Percentiles rank a stretch among this genome's conserved stretches.
Evolutionary conservation across 2,329 filamentous ascomycete species (phyloP).

Genomic region (Amphichorda felina): DNA sequence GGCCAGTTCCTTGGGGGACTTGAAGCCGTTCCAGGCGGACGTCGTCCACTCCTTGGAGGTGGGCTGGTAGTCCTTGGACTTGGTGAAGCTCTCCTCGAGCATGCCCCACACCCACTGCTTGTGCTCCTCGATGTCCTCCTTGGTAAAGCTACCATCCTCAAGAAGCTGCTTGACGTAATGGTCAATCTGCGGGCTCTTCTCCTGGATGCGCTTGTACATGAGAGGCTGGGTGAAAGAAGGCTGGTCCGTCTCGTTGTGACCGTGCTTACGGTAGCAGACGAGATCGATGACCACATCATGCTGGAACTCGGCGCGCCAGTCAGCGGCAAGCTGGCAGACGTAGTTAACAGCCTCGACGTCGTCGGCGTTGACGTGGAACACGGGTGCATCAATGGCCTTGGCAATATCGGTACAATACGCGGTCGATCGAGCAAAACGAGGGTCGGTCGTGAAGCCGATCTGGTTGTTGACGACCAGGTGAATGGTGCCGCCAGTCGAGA

Average conservation of each 20-base stretch:
- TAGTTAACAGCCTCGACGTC: conserved; percentile 98
- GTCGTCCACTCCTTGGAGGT: conserved; percentile 98
- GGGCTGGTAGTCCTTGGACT: conserved; percentile 95
- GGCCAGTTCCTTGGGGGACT: conserved; percentile 89
- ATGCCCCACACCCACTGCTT: conserved; percentile 99
- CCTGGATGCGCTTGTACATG: conserved; percentile 97
- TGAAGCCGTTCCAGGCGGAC: conserved; percentile 95
- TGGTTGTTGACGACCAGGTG: conserved; percentile 99
- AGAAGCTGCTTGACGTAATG: conserved; percentile 88
- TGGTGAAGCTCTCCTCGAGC: conserved; percentile 93
- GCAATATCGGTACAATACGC: conserved; percentile 99
- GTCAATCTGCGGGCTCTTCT: conserved; percentile 75
- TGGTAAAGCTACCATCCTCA: conserved; percentile 86
- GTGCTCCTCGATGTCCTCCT: conserved; percentile 97
- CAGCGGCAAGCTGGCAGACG: conserved; percentile 89
- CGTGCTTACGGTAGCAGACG: conserved; percentile 97
- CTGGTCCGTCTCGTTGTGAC: conserved; percentile 99
- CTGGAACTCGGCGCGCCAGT: conserved; percentile 98
- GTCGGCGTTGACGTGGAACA: conserved; percentile 98
- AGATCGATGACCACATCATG: conserved; percentile 96
- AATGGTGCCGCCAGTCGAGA: conserved; percentile 94
- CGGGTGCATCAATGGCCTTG: conserved; percentile 94
- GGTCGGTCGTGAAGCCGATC: conserved; percentile 98
- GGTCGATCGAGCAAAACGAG: conserved; percentile 91
- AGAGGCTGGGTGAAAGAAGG: conserved; percentile 98